phyloP scores from a whole-genome alignment of 495 filamentous ascomycete genomes.

The Lasiosphaeria hispida region DNA sequence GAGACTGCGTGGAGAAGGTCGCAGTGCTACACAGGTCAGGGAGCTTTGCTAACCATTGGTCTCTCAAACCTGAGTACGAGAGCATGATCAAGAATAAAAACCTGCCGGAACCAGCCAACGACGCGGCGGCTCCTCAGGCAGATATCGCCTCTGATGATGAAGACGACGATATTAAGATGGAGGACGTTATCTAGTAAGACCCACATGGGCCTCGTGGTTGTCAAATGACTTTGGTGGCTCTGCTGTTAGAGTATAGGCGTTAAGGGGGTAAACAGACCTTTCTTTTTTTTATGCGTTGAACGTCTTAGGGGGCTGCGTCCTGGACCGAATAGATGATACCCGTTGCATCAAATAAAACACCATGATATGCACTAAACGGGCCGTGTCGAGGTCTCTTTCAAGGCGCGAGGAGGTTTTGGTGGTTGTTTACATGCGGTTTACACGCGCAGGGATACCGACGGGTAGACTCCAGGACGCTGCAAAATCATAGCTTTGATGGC shows the following conservation, averaged over 20 bases:
- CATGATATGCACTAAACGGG: not conserved
- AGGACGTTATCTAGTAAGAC: slow-evolving; percentile 55
- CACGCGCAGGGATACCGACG: too few species aligned
- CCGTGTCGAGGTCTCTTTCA: too few species aligned
- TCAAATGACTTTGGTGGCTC: not conserved
- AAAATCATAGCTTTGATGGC: too few species aligned
- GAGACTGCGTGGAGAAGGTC: slow-evolving; percentile 76
- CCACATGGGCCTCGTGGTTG: not conserved
- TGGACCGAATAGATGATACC: slow-evolving; percentile 23
- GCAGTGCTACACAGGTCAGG: slow-evolving; percentile 78
- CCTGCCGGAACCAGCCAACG: slow-evolving; percentile 50
- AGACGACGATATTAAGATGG: slow-evolving; percentile 70
- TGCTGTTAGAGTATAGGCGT: too few species aligned
- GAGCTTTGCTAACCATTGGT: slow-evolving; percentile 78
- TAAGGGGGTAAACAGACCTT: not conserved
- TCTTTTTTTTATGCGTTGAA: slow-evolving; percentile 5
- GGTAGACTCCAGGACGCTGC: too few species aligned
- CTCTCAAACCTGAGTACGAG: slow-evolving; percentile 69
- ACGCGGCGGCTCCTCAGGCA: slow-evolving; percentile 35
- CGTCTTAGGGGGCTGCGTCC: not conserved
- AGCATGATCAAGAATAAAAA: slow-evolving; percentile 50
- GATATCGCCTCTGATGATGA: slow-evolving; percentile 58
- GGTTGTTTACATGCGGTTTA: too few species aligned
- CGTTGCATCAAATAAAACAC: slow-evolving; percentile 15
- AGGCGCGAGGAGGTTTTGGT: too few species aligned